Percentiles rank a stretch among this genome's conserved stretches.
phyloP scores from a whole-genome alignment of 2,329 filamentous ascomycete genomes.

The Apiospora pterosperma region DNA sequence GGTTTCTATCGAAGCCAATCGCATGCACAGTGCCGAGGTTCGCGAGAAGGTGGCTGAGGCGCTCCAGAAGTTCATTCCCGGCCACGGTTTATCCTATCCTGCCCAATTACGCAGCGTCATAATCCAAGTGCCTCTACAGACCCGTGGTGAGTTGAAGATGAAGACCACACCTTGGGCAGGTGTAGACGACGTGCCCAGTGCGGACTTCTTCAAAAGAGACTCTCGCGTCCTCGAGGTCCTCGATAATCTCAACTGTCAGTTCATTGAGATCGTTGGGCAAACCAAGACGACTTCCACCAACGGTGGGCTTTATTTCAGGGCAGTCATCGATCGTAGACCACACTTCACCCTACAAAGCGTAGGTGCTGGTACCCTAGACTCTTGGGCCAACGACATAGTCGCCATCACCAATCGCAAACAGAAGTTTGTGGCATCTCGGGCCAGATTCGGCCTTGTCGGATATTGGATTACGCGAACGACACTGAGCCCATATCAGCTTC shows the following conservation, averaged over 20 bases:
- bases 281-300: constrained; percentile 7
- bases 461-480: constrained; percentile 7
- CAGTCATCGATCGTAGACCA: constrained; percentile 17
- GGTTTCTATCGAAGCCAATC: constrained; percentile 41
- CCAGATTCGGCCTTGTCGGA: constrained; percentile 7
- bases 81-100: constrained; percentile 10
- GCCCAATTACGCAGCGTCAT: constrained; percentile 38
- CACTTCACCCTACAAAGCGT: constrained; percentile 13
- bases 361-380: background rate
- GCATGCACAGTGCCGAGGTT: constrained; percentile 23
- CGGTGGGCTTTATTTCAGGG: constrained; percentile 13
- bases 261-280: constrained; percentile 32
- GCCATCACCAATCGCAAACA: constrained; percentile 13
- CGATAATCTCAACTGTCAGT: constrained; percentile 29
- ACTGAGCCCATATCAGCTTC: background rate
- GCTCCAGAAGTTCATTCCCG: constrained; percentile 32
- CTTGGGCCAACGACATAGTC: constrained; percentile 17
- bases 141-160: constrained; percentile 7
- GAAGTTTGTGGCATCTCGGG: background rate
- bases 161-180: background rate
- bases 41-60: constrained; percentile 29
- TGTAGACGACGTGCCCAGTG: constrained; percentile 28
- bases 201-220: constrained; percentile 28
- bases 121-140: constrained; percentile 36
- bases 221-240: constrained; percentile 30